Evolutionary conservation across 2,329 filamentous ascomycete genomes (phyloP).

Genomic region (Ceratocystis eucalypticola): DNA sequence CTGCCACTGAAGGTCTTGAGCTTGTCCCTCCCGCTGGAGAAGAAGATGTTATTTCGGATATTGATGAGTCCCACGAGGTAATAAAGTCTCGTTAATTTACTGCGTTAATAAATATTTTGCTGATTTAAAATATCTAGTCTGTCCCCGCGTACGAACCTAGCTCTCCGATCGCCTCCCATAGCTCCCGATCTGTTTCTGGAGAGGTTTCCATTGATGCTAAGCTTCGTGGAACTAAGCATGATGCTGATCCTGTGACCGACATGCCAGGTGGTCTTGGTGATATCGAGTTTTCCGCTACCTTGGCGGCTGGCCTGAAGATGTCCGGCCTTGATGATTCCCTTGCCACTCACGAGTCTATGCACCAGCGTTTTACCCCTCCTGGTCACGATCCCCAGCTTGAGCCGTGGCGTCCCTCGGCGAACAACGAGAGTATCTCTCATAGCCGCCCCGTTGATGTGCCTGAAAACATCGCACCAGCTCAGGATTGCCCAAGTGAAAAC

Average conservation of each 20-base stretch:
- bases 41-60: conserved; percentile 17
- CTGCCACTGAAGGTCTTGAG: neutral
- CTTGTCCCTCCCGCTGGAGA: conserved; percentile 4
- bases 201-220: neutral
- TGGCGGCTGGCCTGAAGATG: conserved; percentile 12
- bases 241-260: neutral
- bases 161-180: conserved; percentile 15
- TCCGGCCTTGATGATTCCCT: neutral
- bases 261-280: conserved; percentile 7
- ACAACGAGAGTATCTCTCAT: neutral
- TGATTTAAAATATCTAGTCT: conserved; percentile 16
- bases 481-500: conserved; percentile 6
- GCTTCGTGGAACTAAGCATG: neutral
- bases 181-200: conserved; percentile 23
- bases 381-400: conserved; percentile 7
- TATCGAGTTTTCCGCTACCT: conserved; percentile 13
- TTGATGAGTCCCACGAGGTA: conserved; percentile 17
- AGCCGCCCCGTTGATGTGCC: neutral
- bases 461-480: neutral
- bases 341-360: conserved; percentile 8
- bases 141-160: conserved; percentile 15
- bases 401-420: neutral
- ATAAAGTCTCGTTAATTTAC: neutral
- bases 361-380: conserved; percentile 9
- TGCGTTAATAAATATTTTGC: conserved; percentile 8